Base-by-base conservation (phyloP, 2,329 filamentous ascomycete species). In the Penicillium sp. region DNA sequence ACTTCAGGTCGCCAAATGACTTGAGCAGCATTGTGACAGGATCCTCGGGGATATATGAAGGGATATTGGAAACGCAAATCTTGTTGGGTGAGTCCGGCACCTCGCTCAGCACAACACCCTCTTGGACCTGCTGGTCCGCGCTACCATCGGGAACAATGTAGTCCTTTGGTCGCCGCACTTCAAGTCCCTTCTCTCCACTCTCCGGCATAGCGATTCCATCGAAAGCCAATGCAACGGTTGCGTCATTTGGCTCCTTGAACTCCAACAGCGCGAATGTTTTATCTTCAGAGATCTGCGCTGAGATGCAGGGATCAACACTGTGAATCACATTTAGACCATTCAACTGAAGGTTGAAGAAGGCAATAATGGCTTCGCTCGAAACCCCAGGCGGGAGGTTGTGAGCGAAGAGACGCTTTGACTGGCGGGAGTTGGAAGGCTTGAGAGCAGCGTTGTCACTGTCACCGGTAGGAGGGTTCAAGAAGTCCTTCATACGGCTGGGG, bases 11-110 rank as follows among this genome's bases (percentile, higher is more conserved):
- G 59, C 94, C 94, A 74, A 99, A 97, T 0, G 91, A 88, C 29
- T 89, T 87, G 7, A 99, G 80, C 18, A 99, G 83, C 76, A 97
- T 94, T 38, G 87, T 89, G 7, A 97, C 89, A 65, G 97, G 91
- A 53, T 96, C 91, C 54, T 97, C 94, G 2, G 85, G 88, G 43
- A 99, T 85, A 72, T 94, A 96, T 0, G 83, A 76, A 0, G 94
- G 92, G 52, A 99, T 88, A 69, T 96, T 95, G 46, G 90, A 85
- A 62, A 99, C 87, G 73, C 90, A 90, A 62, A 99, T 88, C 79
- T 99, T 99, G 79, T 96, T 91, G 16, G 91, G 88, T 3, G 91
- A 95, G 70, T 99, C 94, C 9, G 91, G 85, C 14, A 99, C 94
- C 18, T 90, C 78, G 59, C 82, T 88, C 2, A 91, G 89, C 35